These are phyloP conservation scores for Eucalyptus dawsonii DNA, from an alignment of 345 rosid species.

Conservation along the genomic window DNA sequence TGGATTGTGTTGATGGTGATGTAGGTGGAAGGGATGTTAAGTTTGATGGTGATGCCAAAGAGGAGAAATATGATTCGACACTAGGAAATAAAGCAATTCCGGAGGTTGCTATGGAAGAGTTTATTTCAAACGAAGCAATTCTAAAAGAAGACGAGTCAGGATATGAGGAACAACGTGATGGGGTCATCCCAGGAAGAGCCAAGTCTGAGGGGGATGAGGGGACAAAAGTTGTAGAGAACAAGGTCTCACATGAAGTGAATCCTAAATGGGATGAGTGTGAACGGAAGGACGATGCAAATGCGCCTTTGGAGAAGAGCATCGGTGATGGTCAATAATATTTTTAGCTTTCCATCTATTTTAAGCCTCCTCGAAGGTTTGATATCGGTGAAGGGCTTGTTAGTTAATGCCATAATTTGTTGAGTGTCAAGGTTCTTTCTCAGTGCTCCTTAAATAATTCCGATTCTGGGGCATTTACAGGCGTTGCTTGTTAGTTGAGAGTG, in stretches of 20 bases:
- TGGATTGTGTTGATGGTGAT: neutral
- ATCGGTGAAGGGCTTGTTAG: neutral
- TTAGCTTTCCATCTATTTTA: neutral
- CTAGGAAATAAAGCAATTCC: neutral
- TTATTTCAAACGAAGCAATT: neutral
- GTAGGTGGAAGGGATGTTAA: neutral
- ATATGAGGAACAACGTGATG: neutral
- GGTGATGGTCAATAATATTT: neutral
- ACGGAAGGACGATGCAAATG: neutral
- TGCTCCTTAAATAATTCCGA: neutral
- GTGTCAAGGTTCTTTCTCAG: neutral
- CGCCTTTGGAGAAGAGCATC: neutral
- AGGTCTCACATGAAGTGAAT: neutral
- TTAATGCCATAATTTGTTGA: neutral
- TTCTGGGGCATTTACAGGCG: neutral
- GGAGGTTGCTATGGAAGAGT: neutral
- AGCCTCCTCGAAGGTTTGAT: neutral
- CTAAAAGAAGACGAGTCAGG: neutral
- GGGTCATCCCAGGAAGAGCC: neutral
- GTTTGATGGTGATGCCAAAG: neutral
- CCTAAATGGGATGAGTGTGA: neutral
- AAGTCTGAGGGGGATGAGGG: constrained; percentile 1
- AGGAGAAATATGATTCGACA: neutral
- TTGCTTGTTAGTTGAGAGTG: neutral
- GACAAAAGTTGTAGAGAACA: neutral